Evolutionary conservation across 495 filamentous ascomycete species (phyloP).

Genomic region (Penicillium daleae): DNA sequence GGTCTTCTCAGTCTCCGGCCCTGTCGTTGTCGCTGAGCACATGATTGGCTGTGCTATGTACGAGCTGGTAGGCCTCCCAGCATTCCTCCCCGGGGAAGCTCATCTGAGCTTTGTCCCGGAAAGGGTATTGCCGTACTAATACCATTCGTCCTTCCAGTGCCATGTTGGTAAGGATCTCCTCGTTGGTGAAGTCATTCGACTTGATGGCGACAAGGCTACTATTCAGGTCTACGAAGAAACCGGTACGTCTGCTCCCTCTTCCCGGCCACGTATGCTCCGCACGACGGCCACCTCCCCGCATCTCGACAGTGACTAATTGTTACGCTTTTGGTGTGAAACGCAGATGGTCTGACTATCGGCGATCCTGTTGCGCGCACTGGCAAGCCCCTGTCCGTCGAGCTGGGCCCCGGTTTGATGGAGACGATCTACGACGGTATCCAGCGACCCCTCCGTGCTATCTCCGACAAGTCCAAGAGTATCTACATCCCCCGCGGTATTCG

Average conservation of each 20-base stretch:
- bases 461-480: slow-evolving; percentile 76
- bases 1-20: slow-evolving; percentile 63
- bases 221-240: slow-evolving; percentile 99
- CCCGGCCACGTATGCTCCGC: slow-evolving; percentile 16
- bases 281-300: background rate
- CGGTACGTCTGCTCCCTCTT: slow-evolving; percentile 55
- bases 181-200: slow-evolving; percentile 97
- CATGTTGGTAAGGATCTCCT: slow-evolving; percentile 87
- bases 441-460: slow-evolving; percentile 85
- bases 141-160: slow-evolving; percentile 54
- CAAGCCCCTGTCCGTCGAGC: slow-evolving; percentile 95
- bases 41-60: slow-evolving; percentile 99
- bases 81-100: slow-evolving; percentile 13
- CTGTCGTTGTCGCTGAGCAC: slow-evolving; percentile 95
- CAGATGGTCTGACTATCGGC: slow-evolving; percentile 93
- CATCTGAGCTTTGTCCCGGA: slow-evolving; percentile 2
- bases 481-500: slow-evolving; percentile 96
- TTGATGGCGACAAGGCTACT: slow-evolving; percentile 91
- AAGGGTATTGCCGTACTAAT: slow-evolving; percentile 15
- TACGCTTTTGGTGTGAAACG: slow-evolving; percentile 11
- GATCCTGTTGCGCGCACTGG: slow-evolving; percentile 89
- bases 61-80: slow-evolving; percentile 71
- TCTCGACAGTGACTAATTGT: slow-evolving; percentile 21
- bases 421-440: slow-evolving; percentile 99
- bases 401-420: slow-evolving; percentile 96